A percentile compares a stretch with the other conserved stretches of the same genome.
Conservation (phyloP, 345 rosid genomes). For the Pistacia integerrima region DNA sequence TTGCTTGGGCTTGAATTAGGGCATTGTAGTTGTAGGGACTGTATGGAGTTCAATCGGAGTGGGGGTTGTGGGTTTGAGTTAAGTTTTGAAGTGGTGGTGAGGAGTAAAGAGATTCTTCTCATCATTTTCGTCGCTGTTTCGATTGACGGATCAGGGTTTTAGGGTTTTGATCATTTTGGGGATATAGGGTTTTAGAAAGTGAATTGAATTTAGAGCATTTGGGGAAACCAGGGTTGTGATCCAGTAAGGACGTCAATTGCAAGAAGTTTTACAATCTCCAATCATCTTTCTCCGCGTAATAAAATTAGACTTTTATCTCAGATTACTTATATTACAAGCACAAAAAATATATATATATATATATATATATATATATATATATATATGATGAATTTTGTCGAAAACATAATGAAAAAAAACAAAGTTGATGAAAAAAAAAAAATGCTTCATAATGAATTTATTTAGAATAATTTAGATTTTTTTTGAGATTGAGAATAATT, state of each 20-base stretch:
- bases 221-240: not conserved
- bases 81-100: conserved; percentile 29
- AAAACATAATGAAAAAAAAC: too few species aligned
- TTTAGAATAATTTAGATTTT: too few species aligned
- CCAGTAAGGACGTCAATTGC: not conserved
- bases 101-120: conserved; percentile 51
- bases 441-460: too few species aligned
- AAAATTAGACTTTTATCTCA: not conserved
- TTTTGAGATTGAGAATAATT: too few species aligned
- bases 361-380: too few species aligned
- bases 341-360: too few species aligned
- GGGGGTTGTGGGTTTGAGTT: conserved; percentile 21
- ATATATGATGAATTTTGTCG: too few species aligned
- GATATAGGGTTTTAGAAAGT: not conserved
- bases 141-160: not conserved
- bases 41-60: conserved; percentile 22
- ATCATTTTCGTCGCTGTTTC: conserved; percentile 36
- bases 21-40: conserved; percentile 18
- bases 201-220: not conserved
- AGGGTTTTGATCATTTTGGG: not conserved
- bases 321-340: too few species aligned
- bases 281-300: not conserved
- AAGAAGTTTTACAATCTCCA: not conserved
- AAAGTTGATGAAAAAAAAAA: too few species aligned
- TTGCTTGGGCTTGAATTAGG: conserved; percentile 15